Evolutionary conservation across 306 rosid genomes (phyloP).

Genomic region (Delonix regia): DNA sequence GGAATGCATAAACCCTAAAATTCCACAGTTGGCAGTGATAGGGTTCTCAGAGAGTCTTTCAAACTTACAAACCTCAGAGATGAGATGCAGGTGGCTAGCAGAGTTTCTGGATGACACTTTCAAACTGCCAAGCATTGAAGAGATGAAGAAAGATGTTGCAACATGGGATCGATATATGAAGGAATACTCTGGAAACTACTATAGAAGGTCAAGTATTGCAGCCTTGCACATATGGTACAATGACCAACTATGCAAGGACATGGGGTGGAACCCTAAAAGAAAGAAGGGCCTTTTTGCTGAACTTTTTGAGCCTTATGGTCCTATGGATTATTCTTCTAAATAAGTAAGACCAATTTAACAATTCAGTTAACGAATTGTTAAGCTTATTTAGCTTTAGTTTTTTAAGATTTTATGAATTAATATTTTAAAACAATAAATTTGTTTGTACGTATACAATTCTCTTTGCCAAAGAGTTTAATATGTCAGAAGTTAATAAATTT

Average conservation of each 20-base stretch:
- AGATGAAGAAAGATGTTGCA: conserved; percentile 50
- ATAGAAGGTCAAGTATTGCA: conserved; percentile 47
- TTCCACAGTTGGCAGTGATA: conserved; percentile 60
- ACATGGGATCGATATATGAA: conserved; percentile 47
- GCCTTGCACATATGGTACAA: conserved; percentile 49
- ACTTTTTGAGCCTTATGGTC: conserved; percentile 56
- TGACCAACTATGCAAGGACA: conserved; percentile 60
- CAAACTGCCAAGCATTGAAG: conserved; percentile 51
- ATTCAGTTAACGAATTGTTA: no score
- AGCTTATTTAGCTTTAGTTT: no score
- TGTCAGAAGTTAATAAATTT: no score
- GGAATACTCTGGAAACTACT: conserved; percentile 39
- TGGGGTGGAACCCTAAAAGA: conserved; percentile 55
- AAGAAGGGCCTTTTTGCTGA: conserved; percentile 53
- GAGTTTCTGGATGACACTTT: conserved; percentile 52
- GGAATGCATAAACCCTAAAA: conserved; percentile 51
- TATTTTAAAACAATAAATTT: no score
- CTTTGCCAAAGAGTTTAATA: no score
- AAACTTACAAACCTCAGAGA: conserved; percentile 56
- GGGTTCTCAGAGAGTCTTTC: conserved; percentile 60
- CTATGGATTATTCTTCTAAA: conserved; percentile 45
- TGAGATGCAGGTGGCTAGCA: conserved; percentile 56
- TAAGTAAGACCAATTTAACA: no score
- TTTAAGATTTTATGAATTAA: no score
- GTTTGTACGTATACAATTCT: no score